These are phyloP conservation scores for Sesbania bispinosa DNA, from an alignment of 306 rosid species.

Conservation along the genomic window DNA sequence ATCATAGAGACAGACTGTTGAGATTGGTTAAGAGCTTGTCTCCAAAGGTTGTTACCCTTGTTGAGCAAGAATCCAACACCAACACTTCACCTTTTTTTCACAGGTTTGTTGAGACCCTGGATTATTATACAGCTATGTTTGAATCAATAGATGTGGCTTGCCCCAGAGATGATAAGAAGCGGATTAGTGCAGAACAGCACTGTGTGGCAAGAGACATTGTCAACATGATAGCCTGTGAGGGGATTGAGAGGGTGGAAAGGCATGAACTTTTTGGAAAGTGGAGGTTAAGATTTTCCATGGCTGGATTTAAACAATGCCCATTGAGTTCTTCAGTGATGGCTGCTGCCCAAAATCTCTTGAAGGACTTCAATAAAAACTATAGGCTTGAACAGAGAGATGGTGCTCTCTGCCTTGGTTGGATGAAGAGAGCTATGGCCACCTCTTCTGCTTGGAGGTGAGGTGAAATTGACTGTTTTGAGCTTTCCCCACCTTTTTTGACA, in stretches of 20 bases:
- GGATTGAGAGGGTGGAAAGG: constrained; percentile 80
- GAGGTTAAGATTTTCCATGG: constrained; percentile 71
- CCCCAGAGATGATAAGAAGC: constrained; percentile 51
- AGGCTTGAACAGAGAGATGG: constrained; percentile 43
- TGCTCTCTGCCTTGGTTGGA: constrained; percentile 70
- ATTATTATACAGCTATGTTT: constrained; percentile 80
- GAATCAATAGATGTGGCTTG: constrained; percentile 66
- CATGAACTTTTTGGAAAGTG: constrained; percentile 81
- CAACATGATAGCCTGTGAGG: constrained; percentile 92
- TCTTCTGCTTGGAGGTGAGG: constrained; percentile 87
- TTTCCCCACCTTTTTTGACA: background rate
- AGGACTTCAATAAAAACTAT: constrained; percentile 48
- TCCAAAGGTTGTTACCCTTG: constrained; percentile 75
- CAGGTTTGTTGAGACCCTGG: constrained; percentile 66
- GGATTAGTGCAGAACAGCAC: constrained; percentile 71
- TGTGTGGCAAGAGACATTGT: constrained; percentile 92
- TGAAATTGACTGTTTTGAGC: constrained; percentile 22
- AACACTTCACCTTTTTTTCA: constrained; percentile 69
- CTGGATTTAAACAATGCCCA: constrained; percentile 53
- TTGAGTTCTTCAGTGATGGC: constrained; percentile 48
- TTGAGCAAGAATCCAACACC: constrained; percentile 93
- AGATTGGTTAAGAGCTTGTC: constrained; percentile 74
- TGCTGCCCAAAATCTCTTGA: constrained; percentile 39
- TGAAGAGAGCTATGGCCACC: constrained; percentile 56
- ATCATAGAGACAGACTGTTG: constrained; percentile 73